phyloP scores from a whole-genome alignment of 2,329 filamentous ascomycete species.

The Fusarium succisae region DNA sequence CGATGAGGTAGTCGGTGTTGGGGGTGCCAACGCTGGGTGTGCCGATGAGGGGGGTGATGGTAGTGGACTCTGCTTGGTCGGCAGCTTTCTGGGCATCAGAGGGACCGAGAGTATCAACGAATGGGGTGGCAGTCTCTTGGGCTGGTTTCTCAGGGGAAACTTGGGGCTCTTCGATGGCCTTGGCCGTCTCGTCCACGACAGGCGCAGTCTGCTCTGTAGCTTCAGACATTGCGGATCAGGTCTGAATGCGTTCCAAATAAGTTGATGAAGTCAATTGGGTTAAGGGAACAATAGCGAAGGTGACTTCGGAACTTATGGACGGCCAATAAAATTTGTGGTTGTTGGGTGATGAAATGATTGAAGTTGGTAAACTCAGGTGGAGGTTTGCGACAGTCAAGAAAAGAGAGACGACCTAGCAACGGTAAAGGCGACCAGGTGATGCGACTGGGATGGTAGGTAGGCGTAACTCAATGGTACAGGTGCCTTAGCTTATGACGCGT shows the following conservation, averaged over 20 bases:
- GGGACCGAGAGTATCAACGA: background rate
- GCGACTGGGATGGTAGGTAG: background rate
- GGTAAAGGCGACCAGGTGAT: constrained; percentile 14
- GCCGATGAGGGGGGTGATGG: constrained; percentile 23
- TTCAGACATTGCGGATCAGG: constrained; percentile 43
- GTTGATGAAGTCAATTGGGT: background rate
- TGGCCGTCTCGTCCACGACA: constrained; percentile 30
- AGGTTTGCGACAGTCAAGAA: constrained; percentile 39
- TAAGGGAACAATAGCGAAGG: background rate
- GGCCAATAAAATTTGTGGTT: constrained; percentile 1
- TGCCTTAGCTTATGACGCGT: constrained; percentile 29
- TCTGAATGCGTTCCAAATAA: background rate
- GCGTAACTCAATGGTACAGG: background rate
- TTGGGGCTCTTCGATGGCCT: constrained; percentile 18
- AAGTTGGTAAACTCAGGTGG: constrained; percentile 10
- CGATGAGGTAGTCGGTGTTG: constrained; percentile 40
- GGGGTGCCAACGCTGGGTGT: constrained; percentile 30
- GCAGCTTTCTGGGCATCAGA: constrained; percentile 18
- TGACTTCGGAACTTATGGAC: background rate
- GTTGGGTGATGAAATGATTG: constrained; percentile 20
- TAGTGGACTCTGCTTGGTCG: constrained; percentile 31
- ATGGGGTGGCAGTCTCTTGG: background rate
- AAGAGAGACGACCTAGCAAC: constrained; percentile 35
- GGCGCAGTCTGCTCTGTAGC: constrained; percentile 40
- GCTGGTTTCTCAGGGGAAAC: background rate